These are phyloP conservation scores for Atkinsonella hypoxylon DNA, from an alignment of 2,329 filamentous ascomycete genomes.

Conservation along the genomic window DNA sequence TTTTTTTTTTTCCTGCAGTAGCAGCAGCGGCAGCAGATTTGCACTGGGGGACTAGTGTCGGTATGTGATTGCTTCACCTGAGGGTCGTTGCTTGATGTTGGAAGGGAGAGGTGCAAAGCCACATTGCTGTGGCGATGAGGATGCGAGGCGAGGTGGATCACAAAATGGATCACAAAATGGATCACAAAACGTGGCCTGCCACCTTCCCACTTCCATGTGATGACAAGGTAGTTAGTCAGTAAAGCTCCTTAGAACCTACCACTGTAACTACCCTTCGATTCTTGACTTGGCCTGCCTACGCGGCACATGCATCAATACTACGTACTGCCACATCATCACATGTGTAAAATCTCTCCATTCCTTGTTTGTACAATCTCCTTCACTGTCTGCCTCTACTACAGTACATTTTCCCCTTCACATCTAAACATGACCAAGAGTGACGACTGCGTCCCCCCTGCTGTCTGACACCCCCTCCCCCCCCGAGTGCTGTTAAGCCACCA, in stretches of 20 bases:
- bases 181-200: not conserved
- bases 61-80: no score
- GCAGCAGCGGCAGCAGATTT: no score
- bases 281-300: no score
- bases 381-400: constrained; percentile 28
- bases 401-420: constrained; percentile 25
- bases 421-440: constrained; percentile 17
- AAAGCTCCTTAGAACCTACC: no score
- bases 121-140: not conserved
- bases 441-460: not conserved
- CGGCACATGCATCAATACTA: no score
- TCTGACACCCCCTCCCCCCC: not conserved
- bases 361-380: constrained; percentile 3
- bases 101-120: not conserved
- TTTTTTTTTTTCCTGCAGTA: no score
- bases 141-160: not conserved
- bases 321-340: not conserved
- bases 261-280: no score
- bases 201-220: no score
- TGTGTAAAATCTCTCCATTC: not conserved
- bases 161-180: not conserved
- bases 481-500: not conserved
- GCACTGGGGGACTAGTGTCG: no score
- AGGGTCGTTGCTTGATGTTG: not conserved
- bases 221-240: no score